phyloP scores from a whole-genome alignment of 305 asterid genomes.

The Fraxinus xanthoxyloides region DNA sequence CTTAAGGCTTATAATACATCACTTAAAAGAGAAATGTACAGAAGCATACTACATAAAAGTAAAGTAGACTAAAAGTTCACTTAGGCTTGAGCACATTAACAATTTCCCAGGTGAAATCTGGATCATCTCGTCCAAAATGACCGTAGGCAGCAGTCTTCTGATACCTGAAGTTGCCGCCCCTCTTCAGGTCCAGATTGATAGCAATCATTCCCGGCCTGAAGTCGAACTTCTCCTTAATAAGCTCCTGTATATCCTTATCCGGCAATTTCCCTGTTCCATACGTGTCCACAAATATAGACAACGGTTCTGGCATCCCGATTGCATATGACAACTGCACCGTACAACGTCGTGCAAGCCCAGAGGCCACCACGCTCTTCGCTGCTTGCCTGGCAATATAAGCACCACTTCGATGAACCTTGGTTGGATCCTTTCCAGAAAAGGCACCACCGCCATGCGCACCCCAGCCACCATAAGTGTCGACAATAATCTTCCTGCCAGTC shows the following conservation, averaged over 20 bases:
- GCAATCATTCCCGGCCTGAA: constrained; percentile 41
- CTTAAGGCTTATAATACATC: not conserved
- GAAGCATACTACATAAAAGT: not conserved
- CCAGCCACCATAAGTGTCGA: constrained; percentile 36
- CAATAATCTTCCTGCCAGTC: constrained; percentile 32
- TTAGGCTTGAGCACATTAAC: constrained; percentile 22
- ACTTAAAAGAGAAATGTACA: too few species aligned
- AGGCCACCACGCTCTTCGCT: constrained; percentile 42
- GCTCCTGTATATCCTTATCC: constrained; percentile 23
- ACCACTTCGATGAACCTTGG: constrained; percentile 34
- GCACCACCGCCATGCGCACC: constrained; percentile 38
- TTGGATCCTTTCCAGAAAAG: constrained; percentile 31
- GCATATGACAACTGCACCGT: constrained; percentile 40
- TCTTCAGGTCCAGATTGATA: constrained; percentile 28
- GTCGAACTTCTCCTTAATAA: constrained; percentile 32
- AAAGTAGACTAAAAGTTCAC: not conserved
- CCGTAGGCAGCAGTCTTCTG: constrained; percentile 42
- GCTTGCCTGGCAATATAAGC: constrained; percentile 35
- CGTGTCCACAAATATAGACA: constrained; percentile 34
- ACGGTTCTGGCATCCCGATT: constrained; percentile 32
- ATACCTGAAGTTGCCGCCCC: constrained; percentile 39
- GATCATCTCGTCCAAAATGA: constrained; percentile 39
- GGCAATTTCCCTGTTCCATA: constrained; percentile 32
- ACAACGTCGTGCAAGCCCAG: constrained; percentile 37
- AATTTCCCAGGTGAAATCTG: constrained; percentile 41